These are phyloP conservation scores for Solanum pennellii DNA, from an alignment of 257 asterid genomes.

Conservation along the genomic window DNA sequence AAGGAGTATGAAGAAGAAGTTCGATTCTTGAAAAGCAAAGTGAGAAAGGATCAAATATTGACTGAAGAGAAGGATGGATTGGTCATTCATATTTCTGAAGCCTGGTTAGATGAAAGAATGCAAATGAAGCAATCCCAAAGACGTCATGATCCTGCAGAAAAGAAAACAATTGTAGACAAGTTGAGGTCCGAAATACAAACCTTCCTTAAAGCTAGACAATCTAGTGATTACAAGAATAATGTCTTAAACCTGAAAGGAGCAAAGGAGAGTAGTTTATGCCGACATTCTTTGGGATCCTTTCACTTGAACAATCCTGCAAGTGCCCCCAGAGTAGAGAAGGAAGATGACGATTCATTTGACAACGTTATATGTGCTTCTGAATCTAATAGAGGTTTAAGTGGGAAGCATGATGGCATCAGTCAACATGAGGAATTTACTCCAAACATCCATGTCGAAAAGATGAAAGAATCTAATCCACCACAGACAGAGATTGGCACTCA, in stretches of 20 bases:
- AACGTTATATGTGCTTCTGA: slow-evolving; percentile 9
- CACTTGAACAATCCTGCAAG: slow-evolving; percentile 46
- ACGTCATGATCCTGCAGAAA: slow-evolving; percentile 20
- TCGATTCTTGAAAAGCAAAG: slow-evolving; percentile 37
- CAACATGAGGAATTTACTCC: slow-evolving; percentile 8
- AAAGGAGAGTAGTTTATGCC: slow-evolving; percentile 2
- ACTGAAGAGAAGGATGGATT: slow-evolving; percentile 31
- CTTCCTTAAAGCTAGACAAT: slow-evolving; percentile 46
- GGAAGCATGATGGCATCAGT: slow-evolving; percentile 8
- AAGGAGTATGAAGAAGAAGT: slow-evolving; percentile 53
- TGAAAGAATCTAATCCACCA: neutral
- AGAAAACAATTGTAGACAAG: slow-evolving; percentile 53
- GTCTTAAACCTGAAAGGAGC: slow-evolving; percentile 5
- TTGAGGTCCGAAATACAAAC: slow-evolving; percentile 49
- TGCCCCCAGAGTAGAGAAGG: slow-evolving; percentile 44
- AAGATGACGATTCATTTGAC: slow-evolving; percentile 31
- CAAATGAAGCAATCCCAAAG: slow-evolving; percentile 50
- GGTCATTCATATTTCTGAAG: slow-evolving; percentile 82
- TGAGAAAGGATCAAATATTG: slow-evolving; percentile 16
- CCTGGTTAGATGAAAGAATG: slow-evolving; percentile 81
- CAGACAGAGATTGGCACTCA: slow-evolving; percentile 16
- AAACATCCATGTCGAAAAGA: slow-evolving; percentile 1
- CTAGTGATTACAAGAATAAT: slow-evolving; percentile 6
- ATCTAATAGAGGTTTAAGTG: slow-evolving; percentile 11
- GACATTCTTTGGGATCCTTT: slow-evolving; percentile 37